These are phyloP conservation scores for Volutella citrinella DNA, from an alignment of 2,329 filamentous ascomycete genomes.

Conservation along the genomic window DNA sequence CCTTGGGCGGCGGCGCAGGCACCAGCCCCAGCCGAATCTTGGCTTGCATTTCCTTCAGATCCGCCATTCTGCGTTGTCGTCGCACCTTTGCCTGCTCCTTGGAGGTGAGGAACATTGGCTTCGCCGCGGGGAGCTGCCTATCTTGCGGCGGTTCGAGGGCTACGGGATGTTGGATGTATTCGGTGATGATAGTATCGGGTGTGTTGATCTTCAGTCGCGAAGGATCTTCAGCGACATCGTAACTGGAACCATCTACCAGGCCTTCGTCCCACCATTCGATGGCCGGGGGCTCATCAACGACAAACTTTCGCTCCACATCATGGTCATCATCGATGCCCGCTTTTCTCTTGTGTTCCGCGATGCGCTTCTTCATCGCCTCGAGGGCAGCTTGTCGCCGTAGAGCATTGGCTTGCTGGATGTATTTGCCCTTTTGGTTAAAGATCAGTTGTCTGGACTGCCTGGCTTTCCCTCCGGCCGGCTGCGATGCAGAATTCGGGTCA, in stretches of 20 bases:
- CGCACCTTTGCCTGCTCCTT: conserved; percentile 91
- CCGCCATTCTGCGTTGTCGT: conserved; percentile 84
- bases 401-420: conserved; percentile 90
- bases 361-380: conserved; percentile 91
- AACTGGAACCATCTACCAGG: conserved; percentile 70
- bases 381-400: conserved; percentile 82
- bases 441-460: conserved; percentile 73
- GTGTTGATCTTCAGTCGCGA: conserved; percentile 69
- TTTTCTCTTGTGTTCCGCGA: conserved; percentile 82
- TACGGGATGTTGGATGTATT: conserved; percentile 90
- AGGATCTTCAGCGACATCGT: conserved; percentile 65
- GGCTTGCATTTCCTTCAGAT: conserved; percentile 92
- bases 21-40: conserved; percentile 91
- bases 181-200: conserved; percentile 82
- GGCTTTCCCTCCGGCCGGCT: conserved; percentile 54
- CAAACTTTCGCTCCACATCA: conserved; percentile 84
- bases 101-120: conserved; percentile 87
- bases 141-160: conserved; percentile 89
- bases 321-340: conserved; percentile 92
- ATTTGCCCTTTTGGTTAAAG: conserved; percentile 96
- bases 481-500: conserved; percentile 63
- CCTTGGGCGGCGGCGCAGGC: conserved; percentile 87
- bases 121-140: conserved; percentile 71
- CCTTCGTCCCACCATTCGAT: conserved; percentile 99
- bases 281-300: conserved; percentile 78